Evolutionary conservation across 1,284 basidiomycete species (phyloP), one percentile per base, ranked within the genome.

Genomic region (Irpex sp.): DNA sequence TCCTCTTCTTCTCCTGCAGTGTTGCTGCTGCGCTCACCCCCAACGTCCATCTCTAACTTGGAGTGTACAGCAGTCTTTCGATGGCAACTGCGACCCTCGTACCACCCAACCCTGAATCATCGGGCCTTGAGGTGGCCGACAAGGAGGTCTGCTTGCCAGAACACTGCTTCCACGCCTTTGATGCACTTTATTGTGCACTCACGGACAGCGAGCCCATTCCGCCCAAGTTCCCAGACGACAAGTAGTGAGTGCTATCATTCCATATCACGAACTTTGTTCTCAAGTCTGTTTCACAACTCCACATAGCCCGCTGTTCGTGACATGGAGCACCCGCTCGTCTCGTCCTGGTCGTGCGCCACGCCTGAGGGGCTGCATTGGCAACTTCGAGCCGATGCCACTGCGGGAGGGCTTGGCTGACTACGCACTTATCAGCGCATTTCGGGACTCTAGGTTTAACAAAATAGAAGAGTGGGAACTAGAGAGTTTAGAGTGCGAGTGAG

Each of bases 331-430:
- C 60, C 84, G 79, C 65, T 82, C 82, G 61, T 81, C 83, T 65
- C 83, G 85, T 66, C 75, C 85, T 26, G 85, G 85, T 52, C 82
- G 84, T 64, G 77, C 85, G 26, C 81, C 87, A 47, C 81, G 87
- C 57, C 80, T 99, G 65, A 82, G 97, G 64, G 97, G 97, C 26
- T 99, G 97, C 77, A 98, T 99, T 69, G 97, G 97, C 70, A 96
- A 88, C 73, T 99, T 99, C 73, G 87, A 91, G 55, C 83, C 94
- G 1, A 83, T 91, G 73, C 80, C 87, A 5, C 81, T 98, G 26
- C 84, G 82, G 51, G 82, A 90, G 34, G 96, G 95, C 8, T 75
- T 99, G 62, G 84, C 85, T 58, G 93, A 98, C 70, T 99, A 98
- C 74, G 96, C 97, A 38, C 82, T 95, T 67, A 87, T 92, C 73